Base-by-base conservation (phyloP, 495 filamentous ascomycete species). In the Alectoria sarmentosa region DNA sequence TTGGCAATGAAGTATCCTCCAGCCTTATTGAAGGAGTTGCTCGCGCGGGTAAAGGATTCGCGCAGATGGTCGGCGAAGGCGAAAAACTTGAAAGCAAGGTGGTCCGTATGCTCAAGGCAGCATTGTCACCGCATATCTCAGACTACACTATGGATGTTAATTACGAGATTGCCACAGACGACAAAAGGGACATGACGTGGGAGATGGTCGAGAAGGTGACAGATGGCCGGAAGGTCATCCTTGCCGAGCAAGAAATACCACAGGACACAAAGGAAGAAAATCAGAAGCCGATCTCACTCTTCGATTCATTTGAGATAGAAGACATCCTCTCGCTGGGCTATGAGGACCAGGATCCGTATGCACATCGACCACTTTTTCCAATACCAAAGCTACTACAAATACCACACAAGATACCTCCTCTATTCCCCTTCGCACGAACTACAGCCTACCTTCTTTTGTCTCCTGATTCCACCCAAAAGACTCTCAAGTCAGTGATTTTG, bases 51-150 rank as follows among this genome's bases (percentile, higher is more conserved):
- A 84, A 85, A 68, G 88, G 88, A 11, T 88, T 89, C 66, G 76
- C 83, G 1, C 87, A 89, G 71, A 69, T 79, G 0, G 86, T 89
- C 1, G 76, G 76, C 9, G 70, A 78, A 34, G 74, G 76, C 14
- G 87, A 90, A 64, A 80, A 81, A 66, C 78, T 87, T 63, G 82
- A 86, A 65, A 77, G 72, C 60, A 88, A 88, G 71, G 79, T 90
- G 7, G 78, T 90, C 11, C 78, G 87, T 11, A 90, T 90, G 84
- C 74, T 91, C 52, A 89, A 90, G 67, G 86, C 81, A 1, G 84
- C 85, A 0, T 69, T 90, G 36, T 80, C 79, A 7, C 84, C 85
- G 2, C 84, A 89, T 65, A 72, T 88, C 55, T 77, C 67, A 30
- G 78, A 85, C 63, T 90, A 85, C 65, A 78, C 73, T 1, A 69